Conservation (phyloP, 139 green algal species). For the Chlamydomonas sp. region DNA sequence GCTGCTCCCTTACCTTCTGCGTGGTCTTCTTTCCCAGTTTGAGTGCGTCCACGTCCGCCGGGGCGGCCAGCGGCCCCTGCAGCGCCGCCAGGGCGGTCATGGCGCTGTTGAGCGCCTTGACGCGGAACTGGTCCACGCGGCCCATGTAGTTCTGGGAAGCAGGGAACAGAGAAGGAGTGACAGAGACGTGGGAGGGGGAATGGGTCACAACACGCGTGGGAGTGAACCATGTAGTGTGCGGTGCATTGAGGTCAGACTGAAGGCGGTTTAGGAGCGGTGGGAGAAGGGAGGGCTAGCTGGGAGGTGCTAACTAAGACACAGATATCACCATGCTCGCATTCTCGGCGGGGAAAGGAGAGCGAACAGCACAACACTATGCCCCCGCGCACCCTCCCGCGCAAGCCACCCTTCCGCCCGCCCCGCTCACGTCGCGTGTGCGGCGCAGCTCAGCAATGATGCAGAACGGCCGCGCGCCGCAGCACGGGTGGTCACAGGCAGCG, state of each 20-base stretch:
- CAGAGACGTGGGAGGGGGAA: not conserved
- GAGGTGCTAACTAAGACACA: not conserved
- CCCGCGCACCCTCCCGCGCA: not conserved
- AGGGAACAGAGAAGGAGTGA: not conserved
- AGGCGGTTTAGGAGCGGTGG: conserved; percentile 4
- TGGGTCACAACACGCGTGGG: not conserved
- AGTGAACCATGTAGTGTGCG: not conserved
- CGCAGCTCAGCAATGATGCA: conserved; percentile 65
- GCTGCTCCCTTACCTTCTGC: conserved; percentile 17
- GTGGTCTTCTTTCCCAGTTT: conserved; percentile 40
- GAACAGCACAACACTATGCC: not conserved
- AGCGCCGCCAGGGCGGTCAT: conserved; percentile 36
- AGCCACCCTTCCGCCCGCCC: not conserved
- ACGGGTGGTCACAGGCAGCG: conserved; percentile 57
- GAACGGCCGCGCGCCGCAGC: conserved; percentile 51
- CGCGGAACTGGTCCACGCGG: conserved; percentile 60
- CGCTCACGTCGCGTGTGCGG: conserved; percentile 33
- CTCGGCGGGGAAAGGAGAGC: not conserved
- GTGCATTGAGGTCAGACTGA: not conserved
- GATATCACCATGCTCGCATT: no score
- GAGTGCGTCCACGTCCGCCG: conserved; percentile 37
- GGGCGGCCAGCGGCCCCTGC: conserved; percentile 33
- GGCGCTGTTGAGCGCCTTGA: conserved; percentile 52
- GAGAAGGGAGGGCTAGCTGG: not conserved
- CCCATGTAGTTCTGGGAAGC: conserved; percentile 45